Conservation (phyloP, 768 basidiomycete genomes). For the Pseudohyphozyma bogoriensis region DNA sequence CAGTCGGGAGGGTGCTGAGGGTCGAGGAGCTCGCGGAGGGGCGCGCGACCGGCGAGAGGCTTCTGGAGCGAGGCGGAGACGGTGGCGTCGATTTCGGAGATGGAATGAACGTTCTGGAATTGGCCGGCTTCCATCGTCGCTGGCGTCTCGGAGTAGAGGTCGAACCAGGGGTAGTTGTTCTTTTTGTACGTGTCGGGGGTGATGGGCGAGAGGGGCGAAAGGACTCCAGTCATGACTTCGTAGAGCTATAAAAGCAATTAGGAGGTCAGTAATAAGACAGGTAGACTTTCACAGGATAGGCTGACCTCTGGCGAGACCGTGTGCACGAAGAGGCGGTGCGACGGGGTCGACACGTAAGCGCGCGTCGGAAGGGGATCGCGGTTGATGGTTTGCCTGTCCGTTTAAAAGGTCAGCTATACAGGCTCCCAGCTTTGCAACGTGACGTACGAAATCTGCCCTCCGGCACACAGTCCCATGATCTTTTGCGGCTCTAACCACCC, state of each 20-base stretch:
- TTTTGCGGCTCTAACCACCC: not conserved
- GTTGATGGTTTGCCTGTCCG: not conserved
- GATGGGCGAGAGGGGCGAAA: not conserved
- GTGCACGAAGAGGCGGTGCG: not conserved
- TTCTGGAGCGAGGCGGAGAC: not conserved
- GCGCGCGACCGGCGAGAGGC: not conserved
- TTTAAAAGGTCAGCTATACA: not conserved
- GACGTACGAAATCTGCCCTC: not conserved
- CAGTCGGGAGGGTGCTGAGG: not conserved
- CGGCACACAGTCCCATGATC: not conserved
- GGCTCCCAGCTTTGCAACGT: no score
- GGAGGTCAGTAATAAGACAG: no score
- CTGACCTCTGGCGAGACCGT: not conserved
- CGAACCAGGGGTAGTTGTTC: conserved; percentile 1
- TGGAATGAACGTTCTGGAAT: not conserved
- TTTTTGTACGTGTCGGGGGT: not conserved
- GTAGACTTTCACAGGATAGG: no score
- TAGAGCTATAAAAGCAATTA: no score
- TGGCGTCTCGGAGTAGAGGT: not conserved
- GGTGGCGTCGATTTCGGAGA: conserved; percentile 1
- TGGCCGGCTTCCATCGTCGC: not conserved
- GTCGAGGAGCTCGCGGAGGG: not conserved
- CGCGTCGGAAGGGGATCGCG: not conserved
- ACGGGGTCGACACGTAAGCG: not conserved
- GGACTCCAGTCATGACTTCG: not conserved